These are phyloP conservation scores for Pulveroboletus sp. DNA, from an alignment of 768 basidiomycete species.

Conservation along the genomic window DNA sequence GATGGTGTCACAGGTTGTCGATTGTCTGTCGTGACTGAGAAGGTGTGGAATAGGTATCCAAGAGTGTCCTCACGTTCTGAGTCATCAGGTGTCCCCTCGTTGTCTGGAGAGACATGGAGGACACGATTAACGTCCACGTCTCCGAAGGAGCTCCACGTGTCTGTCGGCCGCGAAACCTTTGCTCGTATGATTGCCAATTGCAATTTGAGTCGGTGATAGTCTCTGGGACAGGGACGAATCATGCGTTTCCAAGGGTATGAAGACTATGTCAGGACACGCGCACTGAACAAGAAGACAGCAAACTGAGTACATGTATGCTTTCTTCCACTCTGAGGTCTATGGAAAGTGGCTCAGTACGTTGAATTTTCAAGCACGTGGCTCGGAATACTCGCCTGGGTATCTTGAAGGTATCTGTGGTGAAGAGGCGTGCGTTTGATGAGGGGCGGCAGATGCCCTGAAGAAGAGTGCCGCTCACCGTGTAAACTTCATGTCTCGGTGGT, in stretches of 20 bases:
- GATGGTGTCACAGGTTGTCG: neutral
- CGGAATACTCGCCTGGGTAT: constrained; percentile 50
- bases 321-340: constrained; percentile 61
- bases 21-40: constrained; percentile 2
- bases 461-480: constrained; percentile 38
- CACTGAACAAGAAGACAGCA: neutral
- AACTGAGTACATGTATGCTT: constrained; percentile 29
- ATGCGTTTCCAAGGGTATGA: neutral
- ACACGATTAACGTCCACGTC: neutral
- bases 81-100: constrained; percentile 2
- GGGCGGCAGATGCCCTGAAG: neutral
- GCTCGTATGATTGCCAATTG: constrained; percentile 52
- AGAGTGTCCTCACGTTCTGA: constrained; percentile 6
- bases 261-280: neutral
- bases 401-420: constrained; percentile 56
- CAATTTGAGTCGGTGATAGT: constrained; percentile 70
- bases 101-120: neutral
- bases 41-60: neutral
- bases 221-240: constrained; percentile 35
- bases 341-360: constrained; percentile 1
- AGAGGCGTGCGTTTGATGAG: neutral
- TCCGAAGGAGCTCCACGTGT: constrained; percentile 11
- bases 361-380: neutral
- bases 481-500: constrained; percentile 47
- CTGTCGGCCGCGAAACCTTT: constrained; percentile 19